Conservation (phyloP, 441 rosid species). For the Manihot esculenta region DNA sequence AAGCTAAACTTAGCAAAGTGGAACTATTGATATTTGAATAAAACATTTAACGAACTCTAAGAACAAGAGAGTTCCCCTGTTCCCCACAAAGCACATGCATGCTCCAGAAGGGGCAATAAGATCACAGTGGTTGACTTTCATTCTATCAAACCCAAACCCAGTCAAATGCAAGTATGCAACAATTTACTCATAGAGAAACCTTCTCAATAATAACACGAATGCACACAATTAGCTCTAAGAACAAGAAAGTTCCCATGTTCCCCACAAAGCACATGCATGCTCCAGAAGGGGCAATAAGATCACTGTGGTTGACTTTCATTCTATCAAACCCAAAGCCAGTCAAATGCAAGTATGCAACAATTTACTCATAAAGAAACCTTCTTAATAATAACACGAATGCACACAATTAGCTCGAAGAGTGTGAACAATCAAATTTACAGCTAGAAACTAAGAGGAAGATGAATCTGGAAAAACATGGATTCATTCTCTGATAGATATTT, state of each 20-base stretch:
- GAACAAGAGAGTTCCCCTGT: background rate
- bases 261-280: background rate
- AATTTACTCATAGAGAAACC: background rate
- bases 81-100: background rate
- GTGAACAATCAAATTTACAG: background rate
- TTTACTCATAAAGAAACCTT: background rate
- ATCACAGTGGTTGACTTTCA: background rate
- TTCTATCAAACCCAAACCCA: background rate
- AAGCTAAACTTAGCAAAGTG: conserved; percentile 2
- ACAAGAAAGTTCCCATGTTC: background rate
- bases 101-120: background rate
- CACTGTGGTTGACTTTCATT: background rate
- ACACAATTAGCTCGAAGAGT: background rate
- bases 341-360: background rate
- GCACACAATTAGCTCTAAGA: background rate
- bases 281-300: background rate
- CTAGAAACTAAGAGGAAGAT: background rate
- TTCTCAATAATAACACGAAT: background rate
- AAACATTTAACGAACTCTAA: background rate
- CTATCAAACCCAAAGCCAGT: background rate
- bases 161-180: background rate
- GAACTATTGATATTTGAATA: background rate
- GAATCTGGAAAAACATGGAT: background rate
- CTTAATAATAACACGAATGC: background rate
- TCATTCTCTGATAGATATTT: background rate